Conservation (phyloP, 2,329 filamentous ascomycete genomes). For the Amauroascus niger region DNA sequence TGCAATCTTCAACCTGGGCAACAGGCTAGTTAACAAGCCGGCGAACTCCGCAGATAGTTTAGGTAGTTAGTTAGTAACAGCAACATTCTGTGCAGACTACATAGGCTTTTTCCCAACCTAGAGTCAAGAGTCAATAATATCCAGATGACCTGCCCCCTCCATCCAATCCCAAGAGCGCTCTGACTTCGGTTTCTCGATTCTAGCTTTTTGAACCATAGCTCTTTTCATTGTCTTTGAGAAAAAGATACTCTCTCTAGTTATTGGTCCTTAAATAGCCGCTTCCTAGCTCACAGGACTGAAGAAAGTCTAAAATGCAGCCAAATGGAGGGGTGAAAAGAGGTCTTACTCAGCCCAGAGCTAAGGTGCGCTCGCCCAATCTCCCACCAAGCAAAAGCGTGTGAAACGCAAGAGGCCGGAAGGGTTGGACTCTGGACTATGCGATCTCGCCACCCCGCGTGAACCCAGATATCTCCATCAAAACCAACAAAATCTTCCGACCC, state of each 20-base stretch:
- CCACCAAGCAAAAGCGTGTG: background rate
- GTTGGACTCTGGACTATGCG: background rate
- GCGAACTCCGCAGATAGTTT: no score
- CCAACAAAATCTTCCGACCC: background rate
- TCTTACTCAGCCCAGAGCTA: conserved; percentile 7
- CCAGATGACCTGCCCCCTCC: no score
- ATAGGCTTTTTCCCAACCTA: no score
- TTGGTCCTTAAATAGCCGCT: background rate
- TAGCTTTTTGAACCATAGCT: background rate
- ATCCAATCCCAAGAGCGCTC: background rate
- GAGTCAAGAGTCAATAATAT: no score
- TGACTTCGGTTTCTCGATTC: background rate
- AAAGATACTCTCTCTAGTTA: background rate
- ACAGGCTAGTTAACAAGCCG: no score
- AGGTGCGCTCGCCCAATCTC: conserved; percentile 2
- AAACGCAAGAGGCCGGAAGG: conserved; percentile 5
- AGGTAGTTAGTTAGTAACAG: no score
- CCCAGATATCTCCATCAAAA: background rate
- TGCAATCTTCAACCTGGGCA: no score
- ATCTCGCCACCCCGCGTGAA: conserved; percentile 7
- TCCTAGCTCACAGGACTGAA: background rate
- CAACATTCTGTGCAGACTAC: no score
- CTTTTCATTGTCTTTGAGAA: background rate
- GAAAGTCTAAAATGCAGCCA: conserved; percentile 6
- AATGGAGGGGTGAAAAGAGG: conserved; percentile 6